phyloP scores from a whole-genome alignment of 768 basidiomycete species.

The Tubosaeta sp. region DNA sequence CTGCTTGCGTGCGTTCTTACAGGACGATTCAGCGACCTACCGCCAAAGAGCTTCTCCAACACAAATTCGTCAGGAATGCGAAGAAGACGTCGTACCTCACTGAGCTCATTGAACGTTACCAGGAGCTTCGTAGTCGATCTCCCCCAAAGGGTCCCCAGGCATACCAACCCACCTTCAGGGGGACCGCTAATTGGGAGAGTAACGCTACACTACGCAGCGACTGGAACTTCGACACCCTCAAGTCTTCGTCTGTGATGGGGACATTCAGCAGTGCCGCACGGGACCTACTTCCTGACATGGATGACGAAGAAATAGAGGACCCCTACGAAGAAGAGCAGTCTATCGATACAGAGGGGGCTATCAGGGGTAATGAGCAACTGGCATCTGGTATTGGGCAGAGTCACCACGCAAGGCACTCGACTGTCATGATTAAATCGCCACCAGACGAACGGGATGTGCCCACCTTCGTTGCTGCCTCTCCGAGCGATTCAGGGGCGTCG shows the following conservation, averaged over 20 bases:
- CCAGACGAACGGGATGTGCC: slow-evolving; percentile 41
- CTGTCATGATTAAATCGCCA: slow-evolving; percentile 57
- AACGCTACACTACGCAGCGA: slow-evolving; percentile 81
- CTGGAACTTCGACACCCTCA: slow-evolving; percentile 94
- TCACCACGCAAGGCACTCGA: slow-evolving; percentile 59
- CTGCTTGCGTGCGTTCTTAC: slow-evolving; percentile 6
- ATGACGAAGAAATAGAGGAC: slow-evolving; percentile 49
- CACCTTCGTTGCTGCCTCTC: slow-evolving; percentile 37
- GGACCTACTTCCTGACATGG: slow-evolving; percentile 62
- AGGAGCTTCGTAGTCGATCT: slow-evolving; percentile 65
- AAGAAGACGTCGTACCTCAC: slow-evolving; percentile 78
- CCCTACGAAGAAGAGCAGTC: slow-evolving; percentile 46
- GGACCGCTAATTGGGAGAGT: slow-evolving; percentile 61
- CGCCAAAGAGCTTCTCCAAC: slow-evolving; percentile 89
- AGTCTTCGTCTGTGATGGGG: slow-evolving; percentile 67
- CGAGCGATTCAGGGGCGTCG: slow-evolving; percentile 38
- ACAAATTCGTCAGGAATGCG: slow-evolving; percentile 86
- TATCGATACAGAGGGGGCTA: slow-evolving; percentile 59
- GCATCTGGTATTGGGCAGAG: slow-evolving; percentile 45
- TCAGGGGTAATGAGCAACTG: slow-evolving; percentile 57
- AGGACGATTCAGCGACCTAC: slow-evolving; percentile 66
- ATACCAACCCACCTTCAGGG: slow-evolving; percentile 55
- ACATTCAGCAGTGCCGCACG: slow-evolving; percentile 70
- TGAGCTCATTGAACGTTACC: slow-evolving; percentile 85
- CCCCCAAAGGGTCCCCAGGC: slow-evolving; percentile 52